Evolutionary conservation across 306 rosid species (phyloP), one percentile per base, ranked within the genome.

Genomic region (Quercus berberidifolia): DNA sequence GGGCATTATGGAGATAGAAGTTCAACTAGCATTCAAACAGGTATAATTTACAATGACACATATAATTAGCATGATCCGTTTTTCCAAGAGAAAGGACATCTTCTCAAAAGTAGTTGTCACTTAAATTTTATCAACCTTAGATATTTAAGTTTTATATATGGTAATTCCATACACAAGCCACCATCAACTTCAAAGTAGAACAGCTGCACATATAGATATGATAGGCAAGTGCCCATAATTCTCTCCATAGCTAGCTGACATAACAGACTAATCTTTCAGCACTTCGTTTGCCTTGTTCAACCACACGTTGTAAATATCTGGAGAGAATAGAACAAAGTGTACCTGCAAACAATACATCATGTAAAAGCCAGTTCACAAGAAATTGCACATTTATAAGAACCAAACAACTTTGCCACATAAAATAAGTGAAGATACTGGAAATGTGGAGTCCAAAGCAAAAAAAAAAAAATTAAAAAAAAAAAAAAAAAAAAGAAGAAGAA

Each of bases 251-350:
- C 76, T 71, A 55, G 28, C 62, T 30, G 41, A 57, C 31, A 71
- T 26, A 49, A 8, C 64, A 74, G 43, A 18, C 75, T 86, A 90
- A 67, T 83, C 75, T 74, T 83, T 69, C 80, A 91, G 84, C 87
- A 90, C 80, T 80, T 89, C 88, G 57, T 80, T 86, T 4, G 86
- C 92, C 81, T 84, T 90, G 51, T 84, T 85, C 85, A 90, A 55
- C 97, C 97, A 93, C 68, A 71, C 82, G 76, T 74, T 46, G 87
- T 87, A 89, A 55, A 86, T 80, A 58, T 93, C 95, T 12, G 91
- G 83, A 1, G 60, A 15, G 67, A 86, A 93, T 68, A 87, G 83
- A 68, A 93, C 93, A 78, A 91, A 91, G 85, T 93, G 98, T 31
- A 91, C 90, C 98, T 93, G 95, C 84, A 81, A 77, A 79, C 71